These are phyloP conservation scores for Psilocybe subaeruginosa DNA, from an alignment of 768 basidiomycete genomes.

Conservation along the genomic window DNA sequence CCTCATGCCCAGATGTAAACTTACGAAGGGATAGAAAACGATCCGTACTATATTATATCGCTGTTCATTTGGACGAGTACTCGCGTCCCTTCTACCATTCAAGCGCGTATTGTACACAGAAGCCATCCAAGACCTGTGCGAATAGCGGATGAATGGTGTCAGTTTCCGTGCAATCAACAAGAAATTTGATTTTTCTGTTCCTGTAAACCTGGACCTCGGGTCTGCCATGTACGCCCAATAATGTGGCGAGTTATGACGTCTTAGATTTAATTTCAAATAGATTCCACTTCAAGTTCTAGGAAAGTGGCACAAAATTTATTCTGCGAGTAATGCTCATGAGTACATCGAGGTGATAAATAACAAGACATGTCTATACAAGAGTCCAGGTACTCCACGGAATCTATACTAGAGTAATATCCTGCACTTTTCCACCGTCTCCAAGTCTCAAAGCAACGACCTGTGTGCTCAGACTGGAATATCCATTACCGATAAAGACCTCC, in stretches of 20 bases:
- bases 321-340: no score
- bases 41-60: no score
- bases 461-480: slow-evolving; percentile 49
- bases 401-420: slow-evolving; percentile 41
- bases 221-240: no score
- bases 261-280: no score
- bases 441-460: slow-evolving; percentile 46
- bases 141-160: neutral
- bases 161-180: neutral
- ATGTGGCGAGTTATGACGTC: no score
- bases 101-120: neutral
- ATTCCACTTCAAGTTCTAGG: no score
- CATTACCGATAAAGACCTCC: slow-evolving; percentile 48
- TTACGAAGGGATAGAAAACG: no score
- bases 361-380: no score
- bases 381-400: neutral
- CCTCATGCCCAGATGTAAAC: neutral
- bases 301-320: no score
- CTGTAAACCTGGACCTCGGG: no score
- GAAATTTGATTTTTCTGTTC: neutral
- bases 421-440: slow-evolving; percentile 32
- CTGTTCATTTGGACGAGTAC: no score
- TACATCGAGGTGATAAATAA: no score
- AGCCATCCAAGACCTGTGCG: neutral
- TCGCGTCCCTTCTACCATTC: neutral